Percentiles rank a stretch among this genome's conserved stretches.
Evolutionary conservation across 352 stramenopile genomes (phyloP).

Genomic region (Globisporangium barbulae): DNA sequence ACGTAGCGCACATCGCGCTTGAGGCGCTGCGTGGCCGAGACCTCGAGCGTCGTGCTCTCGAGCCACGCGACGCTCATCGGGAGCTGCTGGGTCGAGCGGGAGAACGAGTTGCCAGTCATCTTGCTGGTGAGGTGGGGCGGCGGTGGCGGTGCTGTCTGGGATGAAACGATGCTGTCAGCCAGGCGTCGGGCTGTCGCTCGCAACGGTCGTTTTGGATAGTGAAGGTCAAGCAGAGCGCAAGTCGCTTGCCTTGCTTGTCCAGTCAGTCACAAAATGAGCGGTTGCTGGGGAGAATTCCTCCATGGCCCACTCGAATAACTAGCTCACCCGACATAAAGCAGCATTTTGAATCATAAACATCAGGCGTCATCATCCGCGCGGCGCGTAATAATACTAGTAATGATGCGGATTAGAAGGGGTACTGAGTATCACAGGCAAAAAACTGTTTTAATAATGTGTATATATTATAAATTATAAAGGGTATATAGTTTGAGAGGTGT

Average conservation of each 20-base stretch:
- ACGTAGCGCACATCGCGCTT: constrained; percentile 14
- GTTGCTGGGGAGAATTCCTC: not conserved
- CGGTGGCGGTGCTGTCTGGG: not conserved
- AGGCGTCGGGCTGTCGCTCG: not conserved
- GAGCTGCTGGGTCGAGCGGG: not conserved
- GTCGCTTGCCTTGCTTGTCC: not conserved
- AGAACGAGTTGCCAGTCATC: constrained; percentile 3
- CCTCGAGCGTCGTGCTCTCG: constrained; percentile 9
- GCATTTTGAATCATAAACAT: not conserved
- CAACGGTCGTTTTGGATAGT: not conserved
- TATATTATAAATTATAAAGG: not conserved
- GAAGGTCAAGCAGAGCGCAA: not conserved
- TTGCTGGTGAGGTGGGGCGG: not conserved
- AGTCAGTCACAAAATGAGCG: too few relatives aligned
- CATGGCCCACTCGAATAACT: not conserved
- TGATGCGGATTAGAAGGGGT: not conserved
- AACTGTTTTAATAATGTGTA: too few relatives aligned
- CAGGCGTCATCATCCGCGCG: not conserved
- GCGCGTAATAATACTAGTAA: not conserved
- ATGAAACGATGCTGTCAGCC: not conserved
- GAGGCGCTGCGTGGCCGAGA: constrained; percentile 3
- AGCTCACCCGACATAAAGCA: not conserved
- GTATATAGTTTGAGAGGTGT: not conserved
- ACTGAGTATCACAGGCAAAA: not conserved
- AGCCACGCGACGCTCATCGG: constrained; percentile 9